Evolutionary conservation across 371 early-diverging fungal species (phyloP).

Genomic region (Mortierella sp.): DNA sequence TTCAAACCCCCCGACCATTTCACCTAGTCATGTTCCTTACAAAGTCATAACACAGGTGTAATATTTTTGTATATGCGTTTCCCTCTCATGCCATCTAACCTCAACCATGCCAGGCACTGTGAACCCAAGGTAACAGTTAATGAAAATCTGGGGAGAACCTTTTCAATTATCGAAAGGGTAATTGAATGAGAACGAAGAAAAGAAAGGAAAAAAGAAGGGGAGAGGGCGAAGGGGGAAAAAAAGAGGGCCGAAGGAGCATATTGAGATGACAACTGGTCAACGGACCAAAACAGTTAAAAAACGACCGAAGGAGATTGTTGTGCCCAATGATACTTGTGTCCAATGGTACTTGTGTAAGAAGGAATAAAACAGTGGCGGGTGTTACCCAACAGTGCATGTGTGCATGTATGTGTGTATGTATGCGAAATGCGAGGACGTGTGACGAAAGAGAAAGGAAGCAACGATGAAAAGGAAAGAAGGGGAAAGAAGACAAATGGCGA

Average conservation of each 20-base stretch:
- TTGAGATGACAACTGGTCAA: neutral
- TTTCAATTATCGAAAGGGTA: neutral
- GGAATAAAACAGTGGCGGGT: neutral
- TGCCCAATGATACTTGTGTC: neutral
- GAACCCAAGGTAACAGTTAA: neutral
- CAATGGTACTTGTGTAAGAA: neutral
- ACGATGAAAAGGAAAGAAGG: neutral
- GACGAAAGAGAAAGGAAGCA: neutral
- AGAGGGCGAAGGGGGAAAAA: too few species aligned
- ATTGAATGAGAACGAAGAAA: slow-evolving; percentile 2
- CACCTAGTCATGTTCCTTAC: neutral
- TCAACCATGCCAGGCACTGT: neutral
- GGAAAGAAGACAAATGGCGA: neutral
- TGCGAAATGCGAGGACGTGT: neutral
- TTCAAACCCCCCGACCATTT: neutral
- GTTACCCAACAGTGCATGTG: neutral
- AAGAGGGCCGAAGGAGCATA: neutral
- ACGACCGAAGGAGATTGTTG: neutral
- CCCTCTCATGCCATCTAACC: neutral
- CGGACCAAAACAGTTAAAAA: neutral
- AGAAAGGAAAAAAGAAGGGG: neutral
- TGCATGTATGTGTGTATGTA: neutral
- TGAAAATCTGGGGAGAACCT: neutral
- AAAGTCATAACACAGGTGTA: neutral
- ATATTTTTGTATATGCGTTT: neutral